A percentile compares a stretch with the other conserved stretches of the same genome.
Conservation (phyloP, 768 basidiomycete species). For the Termitomyces titanicus region DNA sequence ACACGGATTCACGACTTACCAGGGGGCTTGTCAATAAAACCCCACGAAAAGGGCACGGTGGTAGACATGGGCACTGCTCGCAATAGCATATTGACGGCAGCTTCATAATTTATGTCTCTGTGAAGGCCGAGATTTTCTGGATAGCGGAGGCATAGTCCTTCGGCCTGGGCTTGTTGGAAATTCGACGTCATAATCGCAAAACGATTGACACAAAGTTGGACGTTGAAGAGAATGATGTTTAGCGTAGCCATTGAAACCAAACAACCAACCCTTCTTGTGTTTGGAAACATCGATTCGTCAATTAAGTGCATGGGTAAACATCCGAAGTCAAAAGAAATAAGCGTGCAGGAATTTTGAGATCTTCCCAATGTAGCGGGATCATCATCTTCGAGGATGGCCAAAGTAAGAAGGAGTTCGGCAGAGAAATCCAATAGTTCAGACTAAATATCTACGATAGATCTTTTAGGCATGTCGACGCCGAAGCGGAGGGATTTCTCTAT, state of each 20-base stretch:
- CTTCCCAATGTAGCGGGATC: no score
- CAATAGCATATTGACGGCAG: slow-evolving; percentile 55
- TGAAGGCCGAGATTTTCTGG: slow-evolving; percentile 64
- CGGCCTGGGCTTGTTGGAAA: slow-evolving; percentile 47
- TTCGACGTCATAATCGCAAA: slow-evolving; percentile 16
- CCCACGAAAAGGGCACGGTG: slow-evolving; percentile 63
- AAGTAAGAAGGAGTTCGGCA: no score
- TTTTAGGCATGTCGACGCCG: no score
- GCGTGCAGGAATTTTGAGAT: no score
- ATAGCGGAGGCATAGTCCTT: slow-evolving; percentile 66
- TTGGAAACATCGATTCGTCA: no score
- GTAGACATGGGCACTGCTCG: slow-evolving; percentile 56
- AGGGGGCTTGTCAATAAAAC: slow-evolving; percentile 72
- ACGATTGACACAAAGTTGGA: not conserved
- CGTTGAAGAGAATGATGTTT: not conserved
- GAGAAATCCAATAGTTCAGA: no score
- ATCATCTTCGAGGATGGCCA: no score
- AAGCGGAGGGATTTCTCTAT: no score
- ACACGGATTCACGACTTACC: slow-evolving; percentile 39
- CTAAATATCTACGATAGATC: no score
- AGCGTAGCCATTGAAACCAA: not conserved
- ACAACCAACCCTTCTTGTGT: not conserved
- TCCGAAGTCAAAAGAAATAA: no score
- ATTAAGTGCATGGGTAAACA: no score
- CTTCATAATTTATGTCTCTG: slow-evolving; percentile 49